These are phyloP conservation scores for Suillus spraguei DNA, from an alignment of 768 basidiomycete species.

Conservation along the genomic window DNA sequence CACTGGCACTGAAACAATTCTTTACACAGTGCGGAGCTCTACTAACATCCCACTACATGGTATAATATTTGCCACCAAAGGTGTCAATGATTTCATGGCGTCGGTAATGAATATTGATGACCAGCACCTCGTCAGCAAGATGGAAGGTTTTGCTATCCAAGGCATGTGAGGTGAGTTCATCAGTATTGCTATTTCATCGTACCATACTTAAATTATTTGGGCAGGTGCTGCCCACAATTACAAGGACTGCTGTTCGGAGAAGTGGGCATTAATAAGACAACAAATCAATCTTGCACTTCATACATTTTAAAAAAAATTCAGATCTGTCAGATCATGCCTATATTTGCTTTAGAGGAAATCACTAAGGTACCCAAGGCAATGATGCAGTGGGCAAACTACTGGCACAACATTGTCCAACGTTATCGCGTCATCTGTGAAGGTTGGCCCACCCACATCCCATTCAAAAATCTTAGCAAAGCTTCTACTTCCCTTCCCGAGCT, in stretches of 20 bases:
- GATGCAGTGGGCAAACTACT: constrained; percentile 12
- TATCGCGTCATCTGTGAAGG: constrained; percentile 10
- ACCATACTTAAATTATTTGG: no score
- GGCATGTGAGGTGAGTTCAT: no score
- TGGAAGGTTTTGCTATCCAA: no score
- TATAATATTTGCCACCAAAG: neutral
- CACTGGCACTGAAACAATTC: neutral
- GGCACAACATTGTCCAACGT: neutral
- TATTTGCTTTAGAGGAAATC: constrained; percentile 11
- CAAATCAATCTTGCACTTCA: neutral
- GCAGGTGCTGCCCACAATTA: neutral
- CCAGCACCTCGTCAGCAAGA: no score
- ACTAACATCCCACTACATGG: neutral
- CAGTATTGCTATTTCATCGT: no score
- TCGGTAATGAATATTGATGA: no score
- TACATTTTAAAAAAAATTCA: neutral
- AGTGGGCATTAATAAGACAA: neutral
- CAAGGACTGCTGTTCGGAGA: neutral
- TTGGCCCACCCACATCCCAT: constrained; percentile 10
- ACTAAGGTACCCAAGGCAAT: constrained; percentile 8
- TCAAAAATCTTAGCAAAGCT: constrained; percentile 8
- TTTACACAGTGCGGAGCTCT: neutral
- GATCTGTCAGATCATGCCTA: no score
- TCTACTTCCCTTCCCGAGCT: constrained; percentile 10
- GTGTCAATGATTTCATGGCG: neutral